Percentiles rank a stretch among this genome's conserved stretches.
These are phyloP conservation scores for Effrenium voratum DNA, from an alignment of 73 alveolate genomes.

Conservation along the genomic window DNA sequence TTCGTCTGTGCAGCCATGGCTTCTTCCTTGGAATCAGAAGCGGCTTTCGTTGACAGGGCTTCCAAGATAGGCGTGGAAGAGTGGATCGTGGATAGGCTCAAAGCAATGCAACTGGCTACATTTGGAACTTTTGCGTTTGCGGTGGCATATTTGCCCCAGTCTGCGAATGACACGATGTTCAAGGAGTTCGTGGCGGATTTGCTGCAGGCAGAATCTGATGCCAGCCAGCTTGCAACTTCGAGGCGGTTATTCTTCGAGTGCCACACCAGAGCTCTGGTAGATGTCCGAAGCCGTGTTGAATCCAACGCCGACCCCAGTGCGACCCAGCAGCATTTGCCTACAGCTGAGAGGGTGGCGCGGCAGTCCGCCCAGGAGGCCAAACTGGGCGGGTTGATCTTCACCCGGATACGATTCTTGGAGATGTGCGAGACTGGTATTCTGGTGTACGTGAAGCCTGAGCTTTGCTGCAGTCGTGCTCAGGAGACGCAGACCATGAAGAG, in stretches of 20 bases:
- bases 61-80: not conserved
- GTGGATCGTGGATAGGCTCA: not conserved
- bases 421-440: not conserved
- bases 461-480: not conserved
- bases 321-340: not conserved
- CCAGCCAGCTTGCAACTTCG: not conserved
- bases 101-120: not conserved
- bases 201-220: not conserved
- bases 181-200: not conserved
- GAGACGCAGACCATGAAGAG: not conserved
- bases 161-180: not conserved
- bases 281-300: not conserved
- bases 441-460: not conserved
- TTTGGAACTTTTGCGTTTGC: not conserved
- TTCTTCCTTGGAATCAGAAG: not conserved
- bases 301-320: not conserved
- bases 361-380: not conserved
- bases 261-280: not conserved
- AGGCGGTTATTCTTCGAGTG: not conserved
- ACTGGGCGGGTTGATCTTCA: not conserved
- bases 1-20: not conserved
- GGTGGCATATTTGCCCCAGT: not conserved
- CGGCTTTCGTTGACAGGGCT: not conserved
- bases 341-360: not conserved
- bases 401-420: not conserved